These are phyloP conservation scores for Amaranthus tricolor DNA, from an alignment of 179 eudicot genomes.

Conservation along the genomic window DNA sequence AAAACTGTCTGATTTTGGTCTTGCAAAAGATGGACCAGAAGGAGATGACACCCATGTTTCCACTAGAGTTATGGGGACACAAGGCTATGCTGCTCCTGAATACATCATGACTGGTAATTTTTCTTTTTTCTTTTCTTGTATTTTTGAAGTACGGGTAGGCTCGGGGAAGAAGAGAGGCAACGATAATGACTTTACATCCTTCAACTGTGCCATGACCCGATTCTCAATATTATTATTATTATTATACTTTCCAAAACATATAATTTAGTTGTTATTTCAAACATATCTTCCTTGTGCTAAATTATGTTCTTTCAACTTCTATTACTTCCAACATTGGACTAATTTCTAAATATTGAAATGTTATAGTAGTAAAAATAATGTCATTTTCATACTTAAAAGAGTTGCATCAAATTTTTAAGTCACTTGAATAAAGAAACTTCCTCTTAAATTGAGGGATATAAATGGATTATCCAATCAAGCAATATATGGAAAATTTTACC, in stretches of 20 bases:
- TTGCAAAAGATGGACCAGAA: constrained; percentile 51
- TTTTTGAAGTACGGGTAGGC: too few relatives aligned
- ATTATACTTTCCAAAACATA: neutral
- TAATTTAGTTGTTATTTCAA: neutral
- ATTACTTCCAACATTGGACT: neutral
- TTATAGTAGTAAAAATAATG: neutral
- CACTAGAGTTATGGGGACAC: constrained; percentile 48
- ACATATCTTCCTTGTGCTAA: neutral
- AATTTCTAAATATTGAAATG: neutral
- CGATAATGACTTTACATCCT: too few relatives aligned
- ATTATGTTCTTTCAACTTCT: neutral
- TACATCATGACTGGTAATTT: constrained; percentile 53
- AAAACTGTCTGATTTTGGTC: constrained; percentile 48
- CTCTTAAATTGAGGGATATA: neutral
- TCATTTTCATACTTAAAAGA: neutral
- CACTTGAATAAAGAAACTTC: neutral
- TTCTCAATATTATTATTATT: too few relatives aligned
- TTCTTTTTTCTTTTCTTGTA: neutral
- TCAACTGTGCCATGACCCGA: too few relatives aligned
- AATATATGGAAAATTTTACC: neutral
- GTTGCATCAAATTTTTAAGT: neutral
- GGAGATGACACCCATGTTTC: constrained; percentile 53
- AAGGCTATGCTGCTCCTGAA: constrained; percentile 54
- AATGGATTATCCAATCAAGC: neutral
- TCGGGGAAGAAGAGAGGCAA: too few relatives aligned